Evolutionary conservation across 441 rosid species (phyloP), one percentile per base, ranked within the genome.

Genomic region (Bocquillonia castaneifolia): DNA sequence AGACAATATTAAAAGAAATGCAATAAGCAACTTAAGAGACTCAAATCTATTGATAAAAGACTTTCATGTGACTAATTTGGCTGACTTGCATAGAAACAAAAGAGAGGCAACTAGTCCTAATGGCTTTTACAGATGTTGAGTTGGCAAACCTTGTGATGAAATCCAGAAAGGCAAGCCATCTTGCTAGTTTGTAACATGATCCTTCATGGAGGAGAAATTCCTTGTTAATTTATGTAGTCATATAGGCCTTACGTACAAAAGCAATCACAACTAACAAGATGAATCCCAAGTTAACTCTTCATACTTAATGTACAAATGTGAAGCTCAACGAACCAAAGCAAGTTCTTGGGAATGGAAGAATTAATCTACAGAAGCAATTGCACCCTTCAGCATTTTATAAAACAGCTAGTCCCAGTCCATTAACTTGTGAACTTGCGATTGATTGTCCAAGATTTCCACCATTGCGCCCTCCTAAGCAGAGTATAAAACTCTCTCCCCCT

Each of bases 251-350:
- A 52, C 29, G 28, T 10, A 17, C 37, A 53, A 29, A 67, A 66
- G 69, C 37, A 26, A 37, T 28, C 10, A 40, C n/a, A 17, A n/a
- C n/a, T n/a, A n/a, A n/a, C n/a, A n/a, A 52, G 14, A 50, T 32
- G 20, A 55, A 66, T 14, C 29, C n/a, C 13, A 28, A 15, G 36
- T 59, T 47, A n/a, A 3, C 48, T 67, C 20, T 47, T 58, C n/a
- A n/a, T n/a, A n/a, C n/a, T 61, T 61, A 9, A 26, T 68, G 65
- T 22, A 14, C 28, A 63, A 36, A 56, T 28, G 54, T 36, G 44
- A 28, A 22, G n/a, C 36, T 37, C 18, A 34, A 12, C 51, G 31
- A 10, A 34, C 32, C 63, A 64, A 47, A 47, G 57, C 64, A 57
- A 5, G 50, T 10, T 9, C 18, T 29, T 12, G 25, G 25, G 47